Conservation (phyloP, 352 stramenopile species). For the Phytopythium oedochilum region DNA sequence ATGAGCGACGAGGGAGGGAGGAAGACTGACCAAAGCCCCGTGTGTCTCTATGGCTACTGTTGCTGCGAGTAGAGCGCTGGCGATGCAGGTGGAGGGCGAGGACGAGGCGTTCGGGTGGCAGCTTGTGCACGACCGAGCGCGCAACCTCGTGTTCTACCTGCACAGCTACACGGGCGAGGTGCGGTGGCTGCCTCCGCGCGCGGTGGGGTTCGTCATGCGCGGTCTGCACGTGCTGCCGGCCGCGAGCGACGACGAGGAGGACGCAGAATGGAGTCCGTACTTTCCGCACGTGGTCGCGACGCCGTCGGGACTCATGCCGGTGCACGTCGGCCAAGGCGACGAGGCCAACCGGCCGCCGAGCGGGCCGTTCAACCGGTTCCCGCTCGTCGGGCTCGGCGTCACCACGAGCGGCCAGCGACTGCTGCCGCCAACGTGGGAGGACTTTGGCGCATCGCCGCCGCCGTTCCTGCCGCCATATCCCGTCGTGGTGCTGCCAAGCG, state of each 20-base stretch:
- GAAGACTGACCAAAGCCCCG: neutral
- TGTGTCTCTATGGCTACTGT: neutral
- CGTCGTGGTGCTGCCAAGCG: constrained; percentile 28
- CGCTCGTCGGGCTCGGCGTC: constrained; percentile 14
- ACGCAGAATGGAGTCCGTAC: constrained; percentile 36
- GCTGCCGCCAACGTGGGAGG: constrained; percentile 64
- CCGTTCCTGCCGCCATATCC: constrained; percentile 62
- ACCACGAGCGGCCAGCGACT: constrained; percentile 16
- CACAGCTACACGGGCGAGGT: constrained; percentile 75
- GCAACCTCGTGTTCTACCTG: constrained; percentile 49
- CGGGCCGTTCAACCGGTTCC: constrained; percentile 48
- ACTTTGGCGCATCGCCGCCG: constrained; percentile 25
- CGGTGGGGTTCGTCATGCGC: constrained; percentile 47
- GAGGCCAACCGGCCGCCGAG: constrained; percentile 7
- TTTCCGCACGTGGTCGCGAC: constrained; percentile 56
- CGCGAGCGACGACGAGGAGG: constrained; percentile 2
- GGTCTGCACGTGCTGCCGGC: constrained; percentile 30
- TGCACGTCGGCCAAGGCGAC: constrained; percentile 21
- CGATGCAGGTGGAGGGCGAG: neutral
- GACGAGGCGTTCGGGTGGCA: constrained; percentile 53
- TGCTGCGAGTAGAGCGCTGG: neutral
- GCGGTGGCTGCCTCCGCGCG: constrained; percentile 47
- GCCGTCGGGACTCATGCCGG: constrained; percentile 45
- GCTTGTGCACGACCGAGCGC: constrained; percentile 37
- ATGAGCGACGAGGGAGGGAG: too few species aligned